Conservation (phyloP, 305 asterid species). For the Fraxinus paxiana region DNA sequence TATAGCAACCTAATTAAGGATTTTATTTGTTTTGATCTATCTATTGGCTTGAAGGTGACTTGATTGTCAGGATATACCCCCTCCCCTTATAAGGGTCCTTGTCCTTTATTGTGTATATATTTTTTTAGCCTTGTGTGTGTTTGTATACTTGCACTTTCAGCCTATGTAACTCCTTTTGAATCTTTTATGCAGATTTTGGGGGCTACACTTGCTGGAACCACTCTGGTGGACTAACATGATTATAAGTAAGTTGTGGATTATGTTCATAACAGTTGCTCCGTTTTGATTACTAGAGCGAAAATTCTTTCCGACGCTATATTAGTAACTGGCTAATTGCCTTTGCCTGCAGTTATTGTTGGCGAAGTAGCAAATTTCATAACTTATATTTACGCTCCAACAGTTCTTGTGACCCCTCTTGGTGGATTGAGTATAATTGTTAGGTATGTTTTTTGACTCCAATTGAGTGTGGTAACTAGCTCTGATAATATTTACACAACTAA, state of each 20-base stretch:
- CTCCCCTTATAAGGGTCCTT: neutral
- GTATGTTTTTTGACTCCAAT: constrained; percentile 29
- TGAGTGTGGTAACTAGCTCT: neutral
- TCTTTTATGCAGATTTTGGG: constrained; percentile 57
- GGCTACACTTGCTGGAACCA: constrained; percentile 75
- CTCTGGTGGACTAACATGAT: constrained; percentile 96
- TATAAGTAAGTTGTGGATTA: constrained; percentile 47
- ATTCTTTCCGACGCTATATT: neutral
- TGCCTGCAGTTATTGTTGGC: constrained; percentile 65
- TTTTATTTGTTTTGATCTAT: neutral
- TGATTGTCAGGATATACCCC: neutral
- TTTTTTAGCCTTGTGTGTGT: neutral
- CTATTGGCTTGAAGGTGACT: neutral
- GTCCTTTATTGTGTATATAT: neutral
- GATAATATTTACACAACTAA: constrained; percentile 20
- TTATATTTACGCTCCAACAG: constrained; percentile 82
- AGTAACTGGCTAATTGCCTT: constrained; percentile 22
- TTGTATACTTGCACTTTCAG: neutral
- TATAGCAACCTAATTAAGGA: neutral
- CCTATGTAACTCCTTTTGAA: neutral
- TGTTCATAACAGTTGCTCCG: neutral
- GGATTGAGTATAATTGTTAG: constrained; percentile 82
- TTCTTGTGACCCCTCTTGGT: constrained; percentile 88
- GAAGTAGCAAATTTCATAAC: constrained; percentile 82
- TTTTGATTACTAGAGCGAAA: neutral